Conservation (phyloP, 2,329 filamentous ascomycete genomes). For the Paraphaeosphaeria sporulosa region DNA sequence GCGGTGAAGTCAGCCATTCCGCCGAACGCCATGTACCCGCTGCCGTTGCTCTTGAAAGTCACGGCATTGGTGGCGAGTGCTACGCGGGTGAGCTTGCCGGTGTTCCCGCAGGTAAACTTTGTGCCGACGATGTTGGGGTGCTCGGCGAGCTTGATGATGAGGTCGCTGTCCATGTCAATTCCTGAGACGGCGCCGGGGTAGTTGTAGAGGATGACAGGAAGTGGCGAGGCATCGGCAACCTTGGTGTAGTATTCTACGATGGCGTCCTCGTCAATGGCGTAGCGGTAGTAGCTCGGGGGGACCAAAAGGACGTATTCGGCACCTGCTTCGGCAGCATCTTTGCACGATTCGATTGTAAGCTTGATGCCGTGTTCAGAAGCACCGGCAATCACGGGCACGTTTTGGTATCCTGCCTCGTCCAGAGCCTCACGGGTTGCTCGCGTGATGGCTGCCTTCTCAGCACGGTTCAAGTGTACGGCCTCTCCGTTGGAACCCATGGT, state of each 20-base stretch:
- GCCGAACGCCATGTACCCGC: conserved; percentile 81
- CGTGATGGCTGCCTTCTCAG: conserved; percentile 79
- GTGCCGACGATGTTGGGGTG: conserved; percentile 87
- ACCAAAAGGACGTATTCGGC: conserved; percentile 83
- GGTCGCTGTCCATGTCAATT: conserved; percentile 88
- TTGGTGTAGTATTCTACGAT: conserved; percentile 76
- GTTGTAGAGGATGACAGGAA: conserved; percentile 89
- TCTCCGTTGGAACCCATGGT: conserved; percentile 92
- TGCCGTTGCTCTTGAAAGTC: conserved; percentile 62
- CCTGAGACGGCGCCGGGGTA: conserved; percentile 87
- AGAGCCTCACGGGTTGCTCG: conserved; percentile 81
- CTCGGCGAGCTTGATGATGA: conserved; percentile 78
- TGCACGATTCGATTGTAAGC: conserved; percentile 78
- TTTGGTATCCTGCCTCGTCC: conserved; percentile 77
- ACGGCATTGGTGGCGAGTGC: conserved; percentile 75
- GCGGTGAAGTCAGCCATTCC: conserved; percentile 88
- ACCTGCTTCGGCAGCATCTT: conserved; percentile 71
- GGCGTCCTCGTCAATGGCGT: conserved; percentile 75
- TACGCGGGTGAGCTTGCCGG: conserved; percentile 85
- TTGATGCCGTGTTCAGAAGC: conserved; percentile 82
- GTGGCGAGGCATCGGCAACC: conserved; percentile 77
- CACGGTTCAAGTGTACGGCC: conserved; percentile 80
- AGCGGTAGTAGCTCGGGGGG: conserved; percentile 83
- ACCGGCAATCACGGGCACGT: conserved; percentile 82
- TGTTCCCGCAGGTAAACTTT: conserved; percentile 92